Base-by-base conservation (phyloP, 495 filamentous ascomycete genomes). In the Talaromyces wortmannii region DNA sequence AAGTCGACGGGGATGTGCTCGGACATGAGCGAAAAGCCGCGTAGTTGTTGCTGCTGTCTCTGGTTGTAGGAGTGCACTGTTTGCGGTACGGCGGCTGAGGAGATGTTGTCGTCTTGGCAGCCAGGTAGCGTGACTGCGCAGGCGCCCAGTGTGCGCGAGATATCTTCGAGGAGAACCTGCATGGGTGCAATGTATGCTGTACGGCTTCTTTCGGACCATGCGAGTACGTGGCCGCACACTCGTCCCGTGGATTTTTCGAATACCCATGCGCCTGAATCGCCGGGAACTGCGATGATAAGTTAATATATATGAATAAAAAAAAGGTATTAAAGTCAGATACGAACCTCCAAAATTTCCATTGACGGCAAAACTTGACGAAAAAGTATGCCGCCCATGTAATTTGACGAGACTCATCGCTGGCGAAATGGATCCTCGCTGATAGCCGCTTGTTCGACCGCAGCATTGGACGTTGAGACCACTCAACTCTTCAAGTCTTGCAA, bases 211-310 rank as follows among this genome's bases (percentile, higher is more conserved):
- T 83, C 80, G 52, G 83, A 91, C 83, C 87, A 95, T 7, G 92
- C 92, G 10, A 97, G 76, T 12, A 97, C 88, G 59, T 96, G 91
- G 13, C 92, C 92, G 65, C 88, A 91, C 5, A 96, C 84, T 31
- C 82, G 81, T n/a, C 90, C 90, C 15, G 82, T 75, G 6, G 81
- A 78, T 54, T 90, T 88, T 58, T 95, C 89, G 54, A 96, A 85
- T 13, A 97, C 81, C 92, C 92, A 97, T 15, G 92, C 91, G 13
- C 92, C 92, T 10, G 87, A 92, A 65, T 97, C 92, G 16, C 92
- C 92, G 18, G 90, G 90, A 43, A 91, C 85, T 82, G 57, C 31
- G 50, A 45, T 29, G 15, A 48, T 12, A 45, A 23, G 31, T 53
- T 46, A 59, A 43, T 36, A 33, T 58, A 13, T 49, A 10, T 7